Base-by-base conservation (phyloP, 148 eudicot species). In the Amaranthus hypochondriacus region DNA sequence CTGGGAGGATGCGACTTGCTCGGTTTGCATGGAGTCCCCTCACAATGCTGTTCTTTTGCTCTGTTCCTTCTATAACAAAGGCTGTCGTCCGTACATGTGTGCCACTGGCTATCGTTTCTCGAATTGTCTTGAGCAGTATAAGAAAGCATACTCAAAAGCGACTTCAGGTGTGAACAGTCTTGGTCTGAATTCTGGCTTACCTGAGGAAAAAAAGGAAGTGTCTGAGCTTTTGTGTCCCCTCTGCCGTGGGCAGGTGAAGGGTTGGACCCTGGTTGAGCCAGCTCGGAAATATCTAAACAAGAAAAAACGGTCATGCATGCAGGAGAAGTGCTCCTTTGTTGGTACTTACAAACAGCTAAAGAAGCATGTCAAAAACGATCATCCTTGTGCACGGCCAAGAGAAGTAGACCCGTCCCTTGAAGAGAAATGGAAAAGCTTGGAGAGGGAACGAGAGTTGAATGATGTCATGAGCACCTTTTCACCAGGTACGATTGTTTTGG, bases 231-330 rank as follows among this genome's bases (percentile, higher is more conserved):
- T 83, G 47, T 92, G 95, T 54, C 95, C 97, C 5, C 89, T 89
- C 43, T 92, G 97, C 69, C 92, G 97, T n/a, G 92, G 97, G 15
- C 90, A 88, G 79, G 97, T 92, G 57, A 92, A 89, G 66, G 97
- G 97, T 21, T 92, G 95, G 92, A 89, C 97, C 6, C 85, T 89
- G 61, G 88, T 89, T 60, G 87, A 85, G 72, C 85, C 83, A 5
- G 92, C 97, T 9, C 87, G 92, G 42, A 81, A 81, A 64, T 76
- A 73, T 86, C 81, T 89, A 54, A 88, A 92, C 73, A 77, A 81
- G 62, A 88, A 87, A 83, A 83, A 80, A 70, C 84, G 92, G 48
- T 80, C 84, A 11, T 92, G 97, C 84, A 87, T 82, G 88, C 85
- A 89, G 57, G 95, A 88, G 42, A 83, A 80, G 11, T 92, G 97